Evolutionary conservation across 768 basidiomycete genomes (phyloP).

Genomic region (Tephrocybe sp.): DNA sequence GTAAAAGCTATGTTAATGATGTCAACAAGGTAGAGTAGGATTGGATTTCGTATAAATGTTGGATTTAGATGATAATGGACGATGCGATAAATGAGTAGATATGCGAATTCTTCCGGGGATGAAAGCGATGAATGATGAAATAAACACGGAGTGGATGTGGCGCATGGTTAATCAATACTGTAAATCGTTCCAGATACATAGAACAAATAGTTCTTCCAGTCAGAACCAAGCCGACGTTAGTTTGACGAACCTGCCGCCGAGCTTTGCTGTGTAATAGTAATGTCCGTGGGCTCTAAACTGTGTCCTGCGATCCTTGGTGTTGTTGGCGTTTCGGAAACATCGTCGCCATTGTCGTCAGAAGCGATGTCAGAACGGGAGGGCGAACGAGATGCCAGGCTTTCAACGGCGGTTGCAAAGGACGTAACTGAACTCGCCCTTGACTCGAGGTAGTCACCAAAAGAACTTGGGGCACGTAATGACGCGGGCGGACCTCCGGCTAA

Average conservation of each 20-base stretch:
- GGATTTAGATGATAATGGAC: too few relatives aligned
- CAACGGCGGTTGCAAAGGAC: slow-evolving; percentile 34
- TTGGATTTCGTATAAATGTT: too few relatives aligned
- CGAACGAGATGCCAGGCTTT: slow-evolving; percentile 23
- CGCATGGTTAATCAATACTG: background rate
- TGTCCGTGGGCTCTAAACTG: slow-evolving; percentile 6
- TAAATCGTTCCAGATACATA: too few relatives aligned
- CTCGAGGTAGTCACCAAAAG: slow-evolving; percentile 3
- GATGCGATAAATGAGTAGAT: too few relatives aligned
- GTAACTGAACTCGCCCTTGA: slow-evolving; percentile 27
- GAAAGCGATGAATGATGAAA: background rate
- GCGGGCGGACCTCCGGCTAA: slow-evolving; percentile 4
- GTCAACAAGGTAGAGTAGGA: too few relatives aligned
- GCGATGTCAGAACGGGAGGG: background rate
- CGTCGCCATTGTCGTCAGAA: slow-evolving; percentile 6
- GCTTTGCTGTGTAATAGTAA: slow-evolving; percentile 2
- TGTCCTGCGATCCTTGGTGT: slow-evolving; percentile 16
- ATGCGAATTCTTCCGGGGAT: too few relatives aligned
- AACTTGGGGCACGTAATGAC: slow-evolving; percentile 14
- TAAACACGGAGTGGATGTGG: background rate
- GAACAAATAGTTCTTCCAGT: too few relatives aligned
- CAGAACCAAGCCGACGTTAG: too few relatives aligned
- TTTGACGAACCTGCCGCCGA: background rate
- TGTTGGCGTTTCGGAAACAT: slow-evolving; percentile 10
- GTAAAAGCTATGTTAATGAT: too few relatives aligned